Evolutionary conservation across 73 alveolate species (phyloP).

Genomic region (Tetrahymena thermophila): DNA sequence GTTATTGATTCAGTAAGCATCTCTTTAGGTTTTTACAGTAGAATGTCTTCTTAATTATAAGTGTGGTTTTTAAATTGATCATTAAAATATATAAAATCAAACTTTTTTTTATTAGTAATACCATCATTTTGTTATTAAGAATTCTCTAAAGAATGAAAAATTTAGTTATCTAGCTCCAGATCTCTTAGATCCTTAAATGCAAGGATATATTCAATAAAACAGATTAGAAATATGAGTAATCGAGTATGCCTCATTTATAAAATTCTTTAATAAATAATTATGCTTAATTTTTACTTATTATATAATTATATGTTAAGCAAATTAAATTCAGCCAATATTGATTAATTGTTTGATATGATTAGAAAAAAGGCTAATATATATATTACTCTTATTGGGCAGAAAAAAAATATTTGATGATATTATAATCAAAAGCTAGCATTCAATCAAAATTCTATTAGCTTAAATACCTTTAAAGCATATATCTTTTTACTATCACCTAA

Average conservation of each 20-base stretch:
- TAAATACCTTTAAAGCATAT: too few species aligned
- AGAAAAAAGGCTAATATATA: background rate
- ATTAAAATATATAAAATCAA: background rate
- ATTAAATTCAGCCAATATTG: background rate
- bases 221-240: too few species aligned
- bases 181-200: background rate
- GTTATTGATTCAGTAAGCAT: background rate
- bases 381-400: background rate
- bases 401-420: background rate
- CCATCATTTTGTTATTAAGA: background rate
- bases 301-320: background rate
- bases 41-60: background rate
- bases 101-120: too few species aligned
- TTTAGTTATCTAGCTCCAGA: background rate
- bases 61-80: background rate
- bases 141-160: background rate
- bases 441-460: background rate
- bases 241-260: background rate
- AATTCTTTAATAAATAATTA: too few species aligned
- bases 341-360: background rate
- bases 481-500: too few species aligned
- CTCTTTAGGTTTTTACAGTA: too few species aligned
- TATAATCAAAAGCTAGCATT: too few species aligned
- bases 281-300: background rate
- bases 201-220: too few species aligned